Conservation (phyloP, 345 rosid species). For the Eutrema yunnanense region DNA sequence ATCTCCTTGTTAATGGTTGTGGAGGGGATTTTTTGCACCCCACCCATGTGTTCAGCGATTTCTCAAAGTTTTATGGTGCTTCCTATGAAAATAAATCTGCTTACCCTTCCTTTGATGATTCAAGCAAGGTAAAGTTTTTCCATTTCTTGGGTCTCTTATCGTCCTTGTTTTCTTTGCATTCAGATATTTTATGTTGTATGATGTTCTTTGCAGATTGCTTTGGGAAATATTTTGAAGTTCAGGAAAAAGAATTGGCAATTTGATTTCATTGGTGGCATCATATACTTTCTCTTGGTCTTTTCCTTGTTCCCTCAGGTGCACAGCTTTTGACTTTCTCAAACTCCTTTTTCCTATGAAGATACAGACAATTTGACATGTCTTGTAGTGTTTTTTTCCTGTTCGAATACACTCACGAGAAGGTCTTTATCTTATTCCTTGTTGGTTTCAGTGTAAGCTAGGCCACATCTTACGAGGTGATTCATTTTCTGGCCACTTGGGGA, state of each 20-base stretch:
- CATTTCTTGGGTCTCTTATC: not conserved
- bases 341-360: not conserved
- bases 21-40: slow-evolving; percentile 97
- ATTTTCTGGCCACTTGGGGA: slow-evolving; percentile 69
- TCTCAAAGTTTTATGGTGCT: slow-evolving; percentile 47
- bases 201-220: slow-evolving; percentile 62
- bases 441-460: slow-evolving; percentile 74
- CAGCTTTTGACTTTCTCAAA: not conserved
- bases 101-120: slow-evolving; percentile 81
- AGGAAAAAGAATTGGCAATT: slow-evolving; percentile 96
- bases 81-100: slow-evolving; percentile 71
- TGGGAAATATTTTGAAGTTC: slow-evolving; percentile 92
- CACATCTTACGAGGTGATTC: slow-evolving; percentile 77
- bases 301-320: slow-evolving; percentile 81
- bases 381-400: not conserved
- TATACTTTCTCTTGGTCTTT: slow-evolving; percentile 79
- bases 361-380: too few relatives aligned
- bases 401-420: not conserved
- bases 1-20: slow-evolving; percentile 85
- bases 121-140: slow-evolving; percentile 63
- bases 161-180: not conserved
- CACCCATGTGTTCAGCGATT: slow-evolving; percentile 75
- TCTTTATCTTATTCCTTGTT: not conserved
- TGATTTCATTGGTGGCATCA: slow-evolving; percentile 88
- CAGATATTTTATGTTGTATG: slow-evolving; percentile 9